phyloP scores from a whole-genome alignment of 2,329 filamentous ascomycete species.

The Ophiostoma triangulosporum region DNA sequence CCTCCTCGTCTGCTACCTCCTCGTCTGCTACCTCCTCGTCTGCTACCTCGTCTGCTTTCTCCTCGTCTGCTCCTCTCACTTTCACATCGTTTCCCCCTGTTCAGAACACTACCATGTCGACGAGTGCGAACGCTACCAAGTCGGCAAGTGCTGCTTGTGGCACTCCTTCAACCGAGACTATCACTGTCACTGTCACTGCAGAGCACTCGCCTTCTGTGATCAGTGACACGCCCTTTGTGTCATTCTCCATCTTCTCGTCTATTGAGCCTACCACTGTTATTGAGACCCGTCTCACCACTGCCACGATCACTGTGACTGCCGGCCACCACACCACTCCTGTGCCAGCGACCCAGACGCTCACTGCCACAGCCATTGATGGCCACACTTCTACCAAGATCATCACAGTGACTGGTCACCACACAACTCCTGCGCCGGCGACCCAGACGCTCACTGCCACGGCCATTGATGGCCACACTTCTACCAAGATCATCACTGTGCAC shows the following conservation, averaged over 20 bases:
- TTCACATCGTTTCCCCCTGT: background rate
- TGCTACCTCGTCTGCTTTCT: background rate
- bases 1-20: background rate
- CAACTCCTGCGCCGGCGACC: background rate
- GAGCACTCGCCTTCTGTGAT: background rate
- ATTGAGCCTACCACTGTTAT: background rate
- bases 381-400: conserved; percentile 2
- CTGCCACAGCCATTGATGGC: conserved; percentile 1
- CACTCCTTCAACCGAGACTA: background rate
- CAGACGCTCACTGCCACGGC: conserved; percentile 4
- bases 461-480: conserved; percentile 2
- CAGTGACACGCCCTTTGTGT: background rate
- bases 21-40: background rate
- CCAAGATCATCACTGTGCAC: conserved; percentile 1
- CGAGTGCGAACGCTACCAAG: background rate
- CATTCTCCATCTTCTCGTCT: background rate
- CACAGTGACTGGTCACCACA: conserved; percentile 1
- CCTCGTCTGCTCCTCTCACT: background rate
- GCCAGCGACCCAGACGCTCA: background rate
- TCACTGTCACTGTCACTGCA: conserved; percentile 1
- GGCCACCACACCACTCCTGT: background rate
- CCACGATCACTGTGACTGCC: background rate
- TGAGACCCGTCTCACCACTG: background rate
- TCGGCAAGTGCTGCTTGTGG: background rate
- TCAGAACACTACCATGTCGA: background rate